These are phyloP conservation scores for Myrmaecium sp. DNA, from an alignment of 2,329 filamentous ascomycete species.

Conservation along the genomic window DNA sequence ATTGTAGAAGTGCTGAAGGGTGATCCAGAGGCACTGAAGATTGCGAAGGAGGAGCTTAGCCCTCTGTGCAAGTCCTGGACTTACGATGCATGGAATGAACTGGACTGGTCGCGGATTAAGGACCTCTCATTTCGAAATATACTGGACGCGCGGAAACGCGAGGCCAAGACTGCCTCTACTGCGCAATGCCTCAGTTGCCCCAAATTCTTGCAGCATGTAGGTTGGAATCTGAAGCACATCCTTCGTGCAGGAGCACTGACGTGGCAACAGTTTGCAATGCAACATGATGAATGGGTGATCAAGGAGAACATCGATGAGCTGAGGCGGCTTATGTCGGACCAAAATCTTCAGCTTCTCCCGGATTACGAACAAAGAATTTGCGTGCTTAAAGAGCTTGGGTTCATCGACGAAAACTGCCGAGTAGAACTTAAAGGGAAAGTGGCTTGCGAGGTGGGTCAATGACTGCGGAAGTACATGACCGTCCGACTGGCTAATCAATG, in stretches of 20 bases:
- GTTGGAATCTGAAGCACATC: constrained; percentile 18
- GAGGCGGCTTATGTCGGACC: constrained; percentile 80
- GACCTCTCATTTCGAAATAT: constrained; percentile 69
- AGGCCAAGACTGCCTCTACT: constrained; percentile 44
- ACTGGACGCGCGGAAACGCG: constrained; percentile 50
- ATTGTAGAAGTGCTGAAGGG: constrained; percentile 21
- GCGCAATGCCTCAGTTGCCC: constrained; percentile 54
- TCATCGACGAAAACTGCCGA: constrained; percentile 72
- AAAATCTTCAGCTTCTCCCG: constrained; percentile 85
- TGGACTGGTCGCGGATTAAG: constrained; percentile 66
- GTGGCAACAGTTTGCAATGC: constrained; percentile 62
- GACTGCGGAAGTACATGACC: no score
- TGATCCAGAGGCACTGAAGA: constrained; percentile 31
- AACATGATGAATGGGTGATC: constrained; percentile 91
- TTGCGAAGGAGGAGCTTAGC: constrained; percentile 52
- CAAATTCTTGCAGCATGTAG: constrained; percentile 72
- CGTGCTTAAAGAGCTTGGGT: constrained; percentile 79
- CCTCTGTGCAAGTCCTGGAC: constrained; percentile 59
- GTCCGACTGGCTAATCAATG: constrained; percentile 2
- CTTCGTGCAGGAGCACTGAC: constrained; percentile 1
- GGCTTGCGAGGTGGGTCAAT: constrained; percentile 54
- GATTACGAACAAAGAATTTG: constrained; percentile 93
- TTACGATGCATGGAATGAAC: constrained; percentile 62
- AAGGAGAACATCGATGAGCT: constrained; percentile 83
- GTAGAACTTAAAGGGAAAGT: constrained; percentile 97